phyloP scores from a whole-genome alignment of 306 rosid species.

The Cucurbita maxima region DNA sequence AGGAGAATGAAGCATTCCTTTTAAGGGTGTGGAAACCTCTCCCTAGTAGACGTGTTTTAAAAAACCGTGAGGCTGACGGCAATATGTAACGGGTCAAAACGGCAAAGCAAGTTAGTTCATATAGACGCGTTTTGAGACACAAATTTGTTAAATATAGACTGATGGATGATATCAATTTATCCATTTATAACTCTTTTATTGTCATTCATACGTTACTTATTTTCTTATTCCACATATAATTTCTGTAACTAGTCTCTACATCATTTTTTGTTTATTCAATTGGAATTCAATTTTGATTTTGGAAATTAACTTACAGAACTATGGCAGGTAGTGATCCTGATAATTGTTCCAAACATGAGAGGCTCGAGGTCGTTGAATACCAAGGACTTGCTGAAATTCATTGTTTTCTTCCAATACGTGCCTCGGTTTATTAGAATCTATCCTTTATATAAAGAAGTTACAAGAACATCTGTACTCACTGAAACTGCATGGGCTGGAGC shows the following conservation, averaged over 20 bases:
- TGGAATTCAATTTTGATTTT: neutral
- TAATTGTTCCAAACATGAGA: slow-evolving; percentile 4
- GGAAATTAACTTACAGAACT: neutral
- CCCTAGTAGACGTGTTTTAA: too few relatives aligned
- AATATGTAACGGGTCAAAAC: too few relatives aligned
- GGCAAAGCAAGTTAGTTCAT: too few relatives aligned
- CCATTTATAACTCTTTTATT: neutral
- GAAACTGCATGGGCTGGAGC: slow-evolving; percentile 14
- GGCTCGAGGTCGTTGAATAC: slow-evolving; percentile 10
- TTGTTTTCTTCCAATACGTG: slow-evolving; percentile 21
- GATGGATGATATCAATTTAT: neutral
- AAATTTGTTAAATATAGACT: neutral
- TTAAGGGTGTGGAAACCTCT: too few relatives aligned
- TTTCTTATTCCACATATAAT: neutral
- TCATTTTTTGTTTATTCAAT: neutral
- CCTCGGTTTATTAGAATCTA: slow-evolving; percentile 15
- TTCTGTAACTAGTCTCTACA: neutral
- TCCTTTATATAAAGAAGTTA: slow-evolving; percentile 3
- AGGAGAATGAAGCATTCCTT: too few relatives aligned
- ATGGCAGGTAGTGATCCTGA: slow-evolving; percentile 13
- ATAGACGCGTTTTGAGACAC: neutral
- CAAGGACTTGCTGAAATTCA: slow-evolving; percentile 2
- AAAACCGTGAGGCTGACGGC: too few relatives aligned
- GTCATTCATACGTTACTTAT: neutral
- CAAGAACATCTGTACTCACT: slow-evolving; percentile 8